phyloP scores from a whole-genome alignment of 306 rosid species.

The Prosopis cineraria region DNA sequence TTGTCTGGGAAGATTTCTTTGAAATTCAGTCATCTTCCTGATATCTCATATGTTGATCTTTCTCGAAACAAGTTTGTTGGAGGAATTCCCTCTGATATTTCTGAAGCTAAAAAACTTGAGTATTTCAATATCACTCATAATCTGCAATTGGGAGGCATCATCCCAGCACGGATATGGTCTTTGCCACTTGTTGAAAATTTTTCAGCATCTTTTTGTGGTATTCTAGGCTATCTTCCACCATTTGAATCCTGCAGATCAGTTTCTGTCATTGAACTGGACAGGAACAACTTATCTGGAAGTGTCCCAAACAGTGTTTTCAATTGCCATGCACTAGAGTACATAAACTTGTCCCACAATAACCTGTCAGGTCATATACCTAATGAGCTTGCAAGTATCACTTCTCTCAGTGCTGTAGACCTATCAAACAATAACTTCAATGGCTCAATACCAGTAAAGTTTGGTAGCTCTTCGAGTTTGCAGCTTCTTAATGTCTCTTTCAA shows the following conservation, averaged over 20 bases:
- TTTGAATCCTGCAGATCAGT: slow-evolving; percentile 64
- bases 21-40: slow-evolving; percentile 57
- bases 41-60: slow-evolving; percentile 69
- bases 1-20: slow-evolving; percentile 70
- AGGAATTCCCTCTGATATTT: slow-evolving; percentile 76
- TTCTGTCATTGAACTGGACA: slow-evolving; percentile 56
- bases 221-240: slow-evolving; percentile 62
- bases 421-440: slow-evolving; percentile 74
- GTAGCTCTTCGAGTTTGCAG: slow-evolving; percentile 63
- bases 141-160: slow-evolving; percentile 52
- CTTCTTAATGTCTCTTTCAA: slow-evolving; percentile 90
- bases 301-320: slow-evolving; percentile 59
- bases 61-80: slow-evolving; percentile 76
- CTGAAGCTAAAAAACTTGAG: slow-evolving; percentile 59
- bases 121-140: slow-evolving; percentile 77
- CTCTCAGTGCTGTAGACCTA: slow-evolving; percentile 61
- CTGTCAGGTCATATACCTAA: slow-evolving; percentile 78
- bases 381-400: slow-evolving; percentile 68
- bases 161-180: slow-evolving; percentile 64
- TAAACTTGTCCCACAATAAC: slow-evolving; percentile 60
- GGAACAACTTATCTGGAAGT: slow-evolving; percentile 62
- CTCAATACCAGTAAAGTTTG: slow-evolving; percentile 66
- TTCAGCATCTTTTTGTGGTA: slow-evolving; percentile 74
- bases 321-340: slow-evolving; percentile 57
- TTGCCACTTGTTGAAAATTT: slow-evolving; percentile 66